phyloP scores from a whole-genome alignment of 352 stramenopile species.

The Vaucheria bursata region DNA sequence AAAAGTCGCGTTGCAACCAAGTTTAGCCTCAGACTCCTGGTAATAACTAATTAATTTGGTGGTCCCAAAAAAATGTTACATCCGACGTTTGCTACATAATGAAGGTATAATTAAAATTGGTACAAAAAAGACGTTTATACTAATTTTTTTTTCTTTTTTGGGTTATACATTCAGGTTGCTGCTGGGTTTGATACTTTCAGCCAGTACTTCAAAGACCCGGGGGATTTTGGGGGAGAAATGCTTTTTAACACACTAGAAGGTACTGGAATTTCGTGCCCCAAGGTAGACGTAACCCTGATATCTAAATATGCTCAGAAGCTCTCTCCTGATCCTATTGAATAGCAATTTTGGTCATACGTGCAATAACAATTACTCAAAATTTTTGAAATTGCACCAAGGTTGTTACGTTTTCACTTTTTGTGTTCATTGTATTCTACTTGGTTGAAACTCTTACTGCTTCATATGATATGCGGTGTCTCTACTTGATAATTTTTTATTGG shows the following conservation, averaged over 20 bases:
- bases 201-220: conserved; percentile 26
- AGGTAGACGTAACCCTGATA: conserved; percentile 21
- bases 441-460: too few species aligned
- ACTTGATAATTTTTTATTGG: too few species aligned
- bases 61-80: background rate
- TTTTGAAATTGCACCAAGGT: too few species aligned
- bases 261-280: conserved; percentile 25
- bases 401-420: too few species aligned
- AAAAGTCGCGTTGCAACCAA: too few species aligned
- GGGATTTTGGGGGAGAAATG: conserved; percentile 13
- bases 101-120: background rate
- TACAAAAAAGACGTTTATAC: background rate
- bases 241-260: conserved; percentile 13
- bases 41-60: background rate
- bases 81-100: conserved; percentile 2
- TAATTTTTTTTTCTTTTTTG: background rate
- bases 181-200: conserved; percentile 27
- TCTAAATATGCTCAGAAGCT: conserved; percentile 11
- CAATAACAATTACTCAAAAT: too few species aligned
- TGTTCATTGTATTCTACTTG: too few species aligned
- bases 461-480: too few species aligned
- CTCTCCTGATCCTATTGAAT: too few species aligned
- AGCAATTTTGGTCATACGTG: too few species aligned
- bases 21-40: background rate
- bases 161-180: conserved; percentile 12